phyloP scores from a whole-genome alignment of 2,329 filamentous ascomycete species.

The Penicillium sp. region DNA sequence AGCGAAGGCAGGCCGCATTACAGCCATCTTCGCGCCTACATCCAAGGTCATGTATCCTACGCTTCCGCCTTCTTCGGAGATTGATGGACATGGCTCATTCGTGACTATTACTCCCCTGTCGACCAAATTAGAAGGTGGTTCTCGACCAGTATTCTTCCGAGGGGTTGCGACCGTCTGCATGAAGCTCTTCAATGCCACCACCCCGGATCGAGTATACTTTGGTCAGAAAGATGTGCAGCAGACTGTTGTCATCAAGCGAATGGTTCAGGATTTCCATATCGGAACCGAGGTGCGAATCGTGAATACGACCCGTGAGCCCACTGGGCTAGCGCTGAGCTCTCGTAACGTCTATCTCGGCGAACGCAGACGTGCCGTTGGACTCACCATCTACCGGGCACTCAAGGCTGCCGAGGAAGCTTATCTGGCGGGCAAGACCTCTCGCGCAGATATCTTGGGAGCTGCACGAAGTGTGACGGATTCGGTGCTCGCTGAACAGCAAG shows the following conservation, averaged over 20 bases:
- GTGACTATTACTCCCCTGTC: conserved; percentile 86
- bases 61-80: conserved; percentile 69
- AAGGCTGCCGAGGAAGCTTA: conserved; percentile 70
- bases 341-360: conserved; percentile 89
- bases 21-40: conserved; percentile 82
- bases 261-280: conserved; percentile 86
- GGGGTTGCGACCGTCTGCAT: conserved; percentile 96
- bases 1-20: conserved; percentile 61
- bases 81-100: conserved; percentile 80
- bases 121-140: conserved; percentile 77
- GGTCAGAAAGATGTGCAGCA: conserved; percentile 98
- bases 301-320: conserved; percentile 71
- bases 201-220: conserved; percentile 81
- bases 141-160: conserved; percentile 90
- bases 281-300: conserved; percentile 72
- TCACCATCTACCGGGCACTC: conserved; percentile 70
- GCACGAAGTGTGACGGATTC: conserved; percentile 62
- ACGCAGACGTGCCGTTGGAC: conserved; percentile 69
- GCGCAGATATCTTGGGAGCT: conserved; percentile 69
- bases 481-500: conserved; percentile 62
- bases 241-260: conserved; percentile 80
- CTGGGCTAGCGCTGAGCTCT: conserved; percentile 88
- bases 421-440: conserved; percentile 51
- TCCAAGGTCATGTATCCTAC: conserved; percentile 86
- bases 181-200: conserved; percentile 84